Evolutionary conservation across 768 basidiomycete genomes (phyloP).

Genomic region (Podaxis mareebaensis): DNA sequence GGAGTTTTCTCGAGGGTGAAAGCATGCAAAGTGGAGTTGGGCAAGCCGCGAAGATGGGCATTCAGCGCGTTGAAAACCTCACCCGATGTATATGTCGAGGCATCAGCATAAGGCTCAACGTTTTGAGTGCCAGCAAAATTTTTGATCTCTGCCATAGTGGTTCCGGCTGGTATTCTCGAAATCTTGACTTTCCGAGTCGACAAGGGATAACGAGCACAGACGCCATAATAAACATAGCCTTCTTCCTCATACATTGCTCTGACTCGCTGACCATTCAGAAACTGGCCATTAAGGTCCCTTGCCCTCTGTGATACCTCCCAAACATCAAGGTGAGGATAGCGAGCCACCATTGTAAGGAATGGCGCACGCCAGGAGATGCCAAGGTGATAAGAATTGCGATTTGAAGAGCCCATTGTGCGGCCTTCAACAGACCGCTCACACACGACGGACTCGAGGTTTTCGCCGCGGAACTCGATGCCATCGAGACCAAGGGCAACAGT

Average conservation of each 20-base stretch:
- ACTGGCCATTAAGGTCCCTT: slow-evolving; percentile 34
- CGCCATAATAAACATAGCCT: slow-evolving; percentile 20
- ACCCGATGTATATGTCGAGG: not conserved
- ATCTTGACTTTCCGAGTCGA: slow-evolving; percentile 2
- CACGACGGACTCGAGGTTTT: slow-evolving; percentile 42
- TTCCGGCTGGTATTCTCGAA: slow-evolving; percentile 6
- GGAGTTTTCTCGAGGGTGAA: slow-evolving; percentile 6
- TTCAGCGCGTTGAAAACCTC: slow-evolving; percentile 12
- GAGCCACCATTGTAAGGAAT: slow-evolving; percentile 42
- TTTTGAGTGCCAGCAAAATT: slow-evolving; percentile 3
- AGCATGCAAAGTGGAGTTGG: slow-evolving; percentile 3
- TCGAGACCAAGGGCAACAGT: slow-evolving; percentile 45
- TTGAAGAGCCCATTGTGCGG: slow-evolving; percentile 39
- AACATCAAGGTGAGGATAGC: slow-evolving; percentile 32
- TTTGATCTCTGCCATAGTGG: not conserved
- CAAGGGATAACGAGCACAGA: not conserved
- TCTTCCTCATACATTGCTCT: slow-evolving; percentile 46
- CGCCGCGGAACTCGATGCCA: slow-evolving; percentile 46
- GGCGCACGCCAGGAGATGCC: slow-evolving; percentile 54
- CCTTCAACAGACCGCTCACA: slow-evolving; percentile 37
- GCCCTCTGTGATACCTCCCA: slow-evolving; percentile 34
- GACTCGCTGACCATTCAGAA: slow-evolving; percentile 43
- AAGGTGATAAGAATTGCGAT: slow-evolving; percentile 37
- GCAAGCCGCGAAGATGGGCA: slow-evolving; percentile 7
- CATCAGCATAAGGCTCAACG: not conserved